Evolutionary conservation across 768 basidiomycete species (phyloP), one percentile per base, ranked within the genome.

Genomic region (Lactarius quietus): DNA sequence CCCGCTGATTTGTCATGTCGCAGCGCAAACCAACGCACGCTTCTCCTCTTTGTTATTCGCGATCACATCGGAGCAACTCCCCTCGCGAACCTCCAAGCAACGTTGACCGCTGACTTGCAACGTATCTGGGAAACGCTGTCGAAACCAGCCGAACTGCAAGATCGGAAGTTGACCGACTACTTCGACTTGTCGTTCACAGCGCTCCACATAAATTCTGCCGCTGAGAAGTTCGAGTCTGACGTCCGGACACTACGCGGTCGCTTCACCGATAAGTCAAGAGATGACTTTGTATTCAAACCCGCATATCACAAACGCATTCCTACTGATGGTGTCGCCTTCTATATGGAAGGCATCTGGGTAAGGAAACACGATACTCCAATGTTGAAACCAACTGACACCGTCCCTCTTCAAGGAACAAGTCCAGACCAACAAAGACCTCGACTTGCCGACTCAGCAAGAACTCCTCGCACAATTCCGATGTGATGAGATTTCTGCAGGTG

Each of bases 1-100:
- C 54, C 12, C 28, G n/a, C n/a, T 53, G 8, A 63, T 26, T 17
- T 31, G 14, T 55, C 33, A 57, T 28, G 29, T 61, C 55, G 56
- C 70, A 87, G 83, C 60, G 81, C 82, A 31, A 86, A 78, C 58
- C 85, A 90, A 51, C 92, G 94, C 64, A 98, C 97, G 0, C 83
- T 98, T n/a, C 84, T 99, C n/a, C 85, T 99, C 65, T 99, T 99
- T 76, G 95, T 99, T 73, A 98, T 99, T 72, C 92, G 97, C 67
- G 97, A 99, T 76, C 93, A 98, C 76, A 87, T 98, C 65, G 95
- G 95, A 57, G 80, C 86, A 1, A 98, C 97, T 0, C 97, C 97
- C 0, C 81, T 99, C 45, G 84, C 83, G 45, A 98, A 98, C 77
- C 82, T 99, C 12, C 85, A 89, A 72, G 84, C 86, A 10, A 98